Conservation (phyloP, 169 alveolate genomes). For the Plasmodium billcollinsi region DNA sequence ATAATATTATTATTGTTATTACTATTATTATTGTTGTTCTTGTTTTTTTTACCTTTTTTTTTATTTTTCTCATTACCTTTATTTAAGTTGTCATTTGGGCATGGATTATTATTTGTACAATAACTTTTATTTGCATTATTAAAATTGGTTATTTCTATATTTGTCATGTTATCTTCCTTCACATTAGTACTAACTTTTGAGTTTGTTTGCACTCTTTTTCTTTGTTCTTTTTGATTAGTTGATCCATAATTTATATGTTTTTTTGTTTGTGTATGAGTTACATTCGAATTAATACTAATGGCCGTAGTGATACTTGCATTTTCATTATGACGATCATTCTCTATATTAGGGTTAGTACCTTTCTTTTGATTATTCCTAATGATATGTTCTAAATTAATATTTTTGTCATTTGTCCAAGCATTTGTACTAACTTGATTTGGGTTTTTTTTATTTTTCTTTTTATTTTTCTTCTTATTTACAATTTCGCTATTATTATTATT, state of each 20-base stretch:
- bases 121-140: too few relatives aligned
- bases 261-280: background rate
- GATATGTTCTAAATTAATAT: background rate
- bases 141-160: too few relatives aligned
- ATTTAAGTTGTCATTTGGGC: too few relatives aligned
- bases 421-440: background rate
- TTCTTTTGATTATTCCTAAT: too few relatives aligned
- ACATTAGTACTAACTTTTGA: too few relatives aligned
- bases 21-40: too few relatives aligned
- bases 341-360: background rate
- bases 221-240: background rate
- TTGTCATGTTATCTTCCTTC: too few relatives aligned
- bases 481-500: background rate
- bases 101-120: too few relatives aligned
- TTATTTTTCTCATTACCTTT: too few relatives aligned
- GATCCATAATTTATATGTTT: background rate
- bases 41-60: too few relatives aligned
- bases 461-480: background rate
- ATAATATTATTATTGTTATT: too few relatives aligned
- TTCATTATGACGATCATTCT: constrained; percentile 22
- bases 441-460: background rate
- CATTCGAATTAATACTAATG: constrained; percentile 20
- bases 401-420: background rate
- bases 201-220: background rate
- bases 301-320: constrained; percentile 43